These are phyloP conservation scores for Leptomonas seymouri DNA, from an alignment of 208 protist species.

Conservation along the genomic window DNA sequence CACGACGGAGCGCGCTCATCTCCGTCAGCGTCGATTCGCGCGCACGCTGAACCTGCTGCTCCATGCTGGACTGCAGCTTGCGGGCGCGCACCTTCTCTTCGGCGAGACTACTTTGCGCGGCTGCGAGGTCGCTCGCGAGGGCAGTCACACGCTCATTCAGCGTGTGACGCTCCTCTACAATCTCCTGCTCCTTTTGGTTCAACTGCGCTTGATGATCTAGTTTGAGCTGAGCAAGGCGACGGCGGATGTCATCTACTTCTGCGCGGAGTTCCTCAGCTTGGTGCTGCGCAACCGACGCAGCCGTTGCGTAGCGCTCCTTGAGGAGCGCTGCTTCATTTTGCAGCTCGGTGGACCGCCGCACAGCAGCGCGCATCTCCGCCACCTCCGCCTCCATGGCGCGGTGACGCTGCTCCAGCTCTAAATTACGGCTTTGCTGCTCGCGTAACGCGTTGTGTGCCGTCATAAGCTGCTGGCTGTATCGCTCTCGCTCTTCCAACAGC, in stretches of 20 bases:
- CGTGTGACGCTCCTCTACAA: slow-evolving; percentile 37
- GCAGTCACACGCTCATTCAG: slow-evolving; percentile 38
- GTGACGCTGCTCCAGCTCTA: slow-evolving; percentile 78
- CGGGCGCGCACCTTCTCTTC: slow-evolving; percentile 35
- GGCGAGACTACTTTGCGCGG: slow-evolving; percentile 19
- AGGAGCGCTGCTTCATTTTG: slow-evolving; percentile 74
- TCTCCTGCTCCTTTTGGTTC: slow-evolving; percentile 27
- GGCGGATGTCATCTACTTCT: slow-evolving; percentile 33
- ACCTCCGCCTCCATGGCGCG: slow-evolving; percentile 62
- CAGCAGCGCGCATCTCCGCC: slow-evolving; percentile 59
- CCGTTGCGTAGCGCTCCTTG: slow-evolving; percentile 67
- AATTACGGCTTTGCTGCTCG: slow-evolving; percentile 68
- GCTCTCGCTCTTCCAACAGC: slow-evolving; percentile 67
- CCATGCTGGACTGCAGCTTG: slow-evolving; percentile 40
- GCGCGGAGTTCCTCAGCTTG: slow-evolving; percentile 41
- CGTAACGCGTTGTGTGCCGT: slow-evolving; percentile 74
- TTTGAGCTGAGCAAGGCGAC: slow-evolving; percentile 30
- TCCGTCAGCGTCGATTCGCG: slow-evolving; percentile 49
- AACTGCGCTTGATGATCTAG: slow-evolving; percentile 42
- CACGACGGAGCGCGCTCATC: slow-evolving; percentile 53
- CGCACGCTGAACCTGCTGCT: slow-evolving; percentile 46
- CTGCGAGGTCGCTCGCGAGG: slow-evolving; percentile 36
- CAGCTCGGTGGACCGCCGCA: slow-evolving; percentile 66
- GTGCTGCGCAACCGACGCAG: slow-evolving; percentile 47
- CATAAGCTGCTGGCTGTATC: slow-evolving; percentile 60